Percentiles rank a stretch among this genome's conserved stretches.
Conservation (phyloP, 78 protist genomes). For the Dictyostelium capitatum region DNA sequence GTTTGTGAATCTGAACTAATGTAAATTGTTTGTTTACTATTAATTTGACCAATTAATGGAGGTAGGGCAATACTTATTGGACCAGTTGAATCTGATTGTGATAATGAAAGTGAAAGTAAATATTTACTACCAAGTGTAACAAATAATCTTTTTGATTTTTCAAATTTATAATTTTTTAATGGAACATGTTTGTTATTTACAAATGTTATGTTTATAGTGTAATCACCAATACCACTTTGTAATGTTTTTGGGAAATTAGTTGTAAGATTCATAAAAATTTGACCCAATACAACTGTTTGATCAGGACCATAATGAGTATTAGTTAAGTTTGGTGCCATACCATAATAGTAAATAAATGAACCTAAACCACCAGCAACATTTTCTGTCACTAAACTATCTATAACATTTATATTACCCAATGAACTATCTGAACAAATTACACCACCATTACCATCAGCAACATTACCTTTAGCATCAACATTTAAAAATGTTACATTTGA, state of each 20-base stretch:
- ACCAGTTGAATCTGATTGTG: no score
- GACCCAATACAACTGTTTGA: not conserved
- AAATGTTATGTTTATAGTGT: not conserved
- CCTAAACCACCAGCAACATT: not conserved
- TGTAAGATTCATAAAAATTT: not conserved
- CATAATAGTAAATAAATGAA: not conserved
- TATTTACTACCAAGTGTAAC: constrained; percentile 4
- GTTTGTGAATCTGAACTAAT: not conserved
- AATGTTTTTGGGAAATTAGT: not conserved
- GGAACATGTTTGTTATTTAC: not conserved
- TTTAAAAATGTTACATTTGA: not conserved
- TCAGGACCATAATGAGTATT: not conserved
- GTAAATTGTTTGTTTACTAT: not conserved
- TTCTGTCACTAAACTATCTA: no score
- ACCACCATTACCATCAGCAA: not conserved
- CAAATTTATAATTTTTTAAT: not conserved
- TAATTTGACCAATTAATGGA: constrained; percentile 7
- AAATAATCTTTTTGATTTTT: not conserved
- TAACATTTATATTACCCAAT: not conserved
- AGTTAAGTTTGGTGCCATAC: not conserved
- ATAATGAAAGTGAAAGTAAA: not conserved
- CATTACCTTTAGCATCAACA: not conserved
- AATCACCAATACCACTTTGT: not conserved
- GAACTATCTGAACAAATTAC: not conserved
- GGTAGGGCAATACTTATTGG: not conserved